Percentiles rank a stretch among this genome's conserved stretches.
Evolutionary conservation across 371 early-diverging fungal genomes (phyloP).

Genomic region (Saksenaea oblongispora): DNA sequence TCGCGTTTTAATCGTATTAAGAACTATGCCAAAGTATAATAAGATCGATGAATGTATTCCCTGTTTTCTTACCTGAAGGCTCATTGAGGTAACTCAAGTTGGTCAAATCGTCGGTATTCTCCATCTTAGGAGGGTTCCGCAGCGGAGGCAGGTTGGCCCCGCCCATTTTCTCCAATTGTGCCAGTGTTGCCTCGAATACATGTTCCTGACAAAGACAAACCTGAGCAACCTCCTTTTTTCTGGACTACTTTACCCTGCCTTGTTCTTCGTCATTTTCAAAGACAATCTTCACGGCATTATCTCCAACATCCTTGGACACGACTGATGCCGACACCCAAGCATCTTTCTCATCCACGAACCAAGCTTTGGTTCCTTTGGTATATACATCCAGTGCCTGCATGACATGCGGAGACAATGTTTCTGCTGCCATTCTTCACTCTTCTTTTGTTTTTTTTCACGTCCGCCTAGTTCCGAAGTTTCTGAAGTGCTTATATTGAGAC

Average conservation of each 20-base stretch:
- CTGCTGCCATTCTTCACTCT: slow-evolving; percentile 10
- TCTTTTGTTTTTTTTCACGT: neutral
- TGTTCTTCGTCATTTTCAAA: slow-evolving; percentile 69
- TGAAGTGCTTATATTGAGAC: neutral
- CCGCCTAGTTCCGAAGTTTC: neutral
- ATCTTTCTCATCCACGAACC: slow-evolving; percentile 87
- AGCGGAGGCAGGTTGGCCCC: slow-evolving; percentile 80
- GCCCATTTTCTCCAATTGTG: slow-evolving; percentile 66
- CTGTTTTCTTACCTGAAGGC: slow-evolving; percentile 70
- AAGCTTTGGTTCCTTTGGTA: slow-evolving; percentile 78
- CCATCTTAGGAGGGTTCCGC: slow-evolving; percentile 86
- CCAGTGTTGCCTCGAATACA: slow-evolving; percentile 69
- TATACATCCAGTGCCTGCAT: slow-evolving; percentile 62
- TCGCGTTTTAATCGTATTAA: slow-evolving; percentile 87
- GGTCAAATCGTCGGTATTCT: slow-evolving; percentile 92
- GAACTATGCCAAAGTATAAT: slow-evolving; percentile 46
- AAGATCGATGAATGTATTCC: neutral
- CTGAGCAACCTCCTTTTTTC: neutral
- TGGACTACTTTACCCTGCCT: slow-evolving; percentile 43
- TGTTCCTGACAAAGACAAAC: slow-evolving; percentile 55
- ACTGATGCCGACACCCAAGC: slow-evolving; percentile 85
- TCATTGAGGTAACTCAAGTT: slow-evolving; percentile 91
- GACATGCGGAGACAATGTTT: slow-evolving; percentile 37
- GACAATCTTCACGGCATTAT: slow-evolving; percentile 58
- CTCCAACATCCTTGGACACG: slow-evolving; percentile 56